A percentile compares a stretch with the other conserved stretches of the same genome.
phyloP scores from a whole-genome alignment of 1,139 yeast genomes.

The Yamadazyma songkhlaensis region DNA sequence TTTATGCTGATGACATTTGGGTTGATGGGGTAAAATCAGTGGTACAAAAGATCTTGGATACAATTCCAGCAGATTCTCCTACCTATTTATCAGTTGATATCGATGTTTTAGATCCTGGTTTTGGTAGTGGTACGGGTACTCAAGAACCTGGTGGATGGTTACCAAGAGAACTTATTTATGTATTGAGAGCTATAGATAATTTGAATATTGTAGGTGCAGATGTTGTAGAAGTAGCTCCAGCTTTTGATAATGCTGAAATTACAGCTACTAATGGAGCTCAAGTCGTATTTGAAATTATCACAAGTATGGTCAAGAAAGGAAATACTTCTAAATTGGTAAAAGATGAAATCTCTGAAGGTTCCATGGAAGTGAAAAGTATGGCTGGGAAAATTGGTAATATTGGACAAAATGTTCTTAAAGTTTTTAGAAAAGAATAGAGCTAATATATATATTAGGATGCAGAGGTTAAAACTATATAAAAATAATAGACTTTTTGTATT shows the following conservation, averaged over 20 bases:
- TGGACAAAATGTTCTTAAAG: constrained; percentile 1
- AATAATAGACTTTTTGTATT: constrained; percentile 1
- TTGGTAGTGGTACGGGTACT: constrained; percentile 82
- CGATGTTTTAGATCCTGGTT: constrained; percentile 78
- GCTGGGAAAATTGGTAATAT: not conserved
- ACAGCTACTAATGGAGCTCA: constrained; percentile 80
- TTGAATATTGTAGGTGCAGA: constrained; percentile 75
- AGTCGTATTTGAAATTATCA: constrained; percentile 64
- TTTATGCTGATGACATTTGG: constrained; percentile 71
- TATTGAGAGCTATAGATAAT: constrained; percentile 55
- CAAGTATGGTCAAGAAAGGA: constrained; percentile 61
- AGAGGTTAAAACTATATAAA: constrained; percentile 12
- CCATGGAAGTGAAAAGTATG: constrained; percentile 1
- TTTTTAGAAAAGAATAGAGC: not conserved
- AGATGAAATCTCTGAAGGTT: constrained; percentile 2
- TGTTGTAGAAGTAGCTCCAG: constrained; percentile 75
- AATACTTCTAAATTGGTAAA: constrained; percentile 6
- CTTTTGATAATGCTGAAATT: constrained; percentile 68
- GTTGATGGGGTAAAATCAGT: constrained; percentile 55
- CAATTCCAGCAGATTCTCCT: constrained; percentile 56
- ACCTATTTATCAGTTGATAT: constrained; percentile 74
- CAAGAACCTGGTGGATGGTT: constrained; percentile 82
- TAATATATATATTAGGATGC: constrained; percentile 13
- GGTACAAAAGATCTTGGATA: constrained; percentile 44
- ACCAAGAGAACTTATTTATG: constrained; percentile 68